Conservation (phyloP, 2,329 filamentous ascomycete species). For the Pestalotiopsis sp. region DNA sequence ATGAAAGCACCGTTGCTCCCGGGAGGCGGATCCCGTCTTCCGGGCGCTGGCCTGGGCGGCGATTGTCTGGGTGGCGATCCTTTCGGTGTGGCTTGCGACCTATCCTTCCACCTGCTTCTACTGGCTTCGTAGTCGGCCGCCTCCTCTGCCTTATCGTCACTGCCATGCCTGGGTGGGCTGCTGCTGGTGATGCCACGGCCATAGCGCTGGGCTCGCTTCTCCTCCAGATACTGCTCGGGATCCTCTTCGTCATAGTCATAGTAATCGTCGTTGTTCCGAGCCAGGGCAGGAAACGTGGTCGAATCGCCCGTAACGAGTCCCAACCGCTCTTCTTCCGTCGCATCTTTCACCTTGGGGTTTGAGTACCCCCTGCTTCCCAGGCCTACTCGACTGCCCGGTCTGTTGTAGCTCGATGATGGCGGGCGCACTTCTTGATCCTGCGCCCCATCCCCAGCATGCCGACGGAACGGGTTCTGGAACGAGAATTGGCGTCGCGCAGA, state of each 20-base stretch:
- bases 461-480: slow-evolving; percentile 82
- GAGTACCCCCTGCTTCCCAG: slow-evolving; percentile 43
- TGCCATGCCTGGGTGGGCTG: slow-evolving; percentile 35
- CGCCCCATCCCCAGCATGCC: slow-evolving; percentile 44
- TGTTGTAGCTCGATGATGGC: slow-evolving; percentile 25
- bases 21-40: slow-evolving; percentile 5
- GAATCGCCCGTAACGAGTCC: slow-evolving; percentile 80
- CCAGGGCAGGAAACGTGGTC: slow-evolving; percentile 36
- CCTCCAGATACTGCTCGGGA: slow-evolving; percentile 31
- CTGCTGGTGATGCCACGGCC: slow-evolving; percentile 44
- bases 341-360: slow-evolving; percentile 48
- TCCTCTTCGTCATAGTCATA: slow-evolving; percentile 35
- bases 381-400: slow-evolving; percentile 34
- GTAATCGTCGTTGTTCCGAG: slow-evolving; percentile 38
- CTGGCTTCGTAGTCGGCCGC: slow-evolving; percentile 28
- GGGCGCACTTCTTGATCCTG: slow-evolving; percentile 28
- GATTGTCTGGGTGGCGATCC: slow-evolving; percentile 25
- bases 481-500: slow-evolving; percentile 80
- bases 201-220: slow-evolving; percentile 36
- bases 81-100: slow-evolving; percentile 22
- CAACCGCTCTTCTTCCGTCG: slow-evolving; percentile 80
- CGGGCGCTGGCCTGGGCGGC: slow-evolving; percentile 18
- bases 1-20: slow-evolving; percentile 20
- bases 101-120: slow-evolving; percentile 28
- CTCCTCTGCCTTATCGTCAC: slow-evolving; percentile 32